Base-by-base conservation (phyloP, 2,329 filamentous ascomycete genomes). In the Hypoxylon sp. region DNA sequence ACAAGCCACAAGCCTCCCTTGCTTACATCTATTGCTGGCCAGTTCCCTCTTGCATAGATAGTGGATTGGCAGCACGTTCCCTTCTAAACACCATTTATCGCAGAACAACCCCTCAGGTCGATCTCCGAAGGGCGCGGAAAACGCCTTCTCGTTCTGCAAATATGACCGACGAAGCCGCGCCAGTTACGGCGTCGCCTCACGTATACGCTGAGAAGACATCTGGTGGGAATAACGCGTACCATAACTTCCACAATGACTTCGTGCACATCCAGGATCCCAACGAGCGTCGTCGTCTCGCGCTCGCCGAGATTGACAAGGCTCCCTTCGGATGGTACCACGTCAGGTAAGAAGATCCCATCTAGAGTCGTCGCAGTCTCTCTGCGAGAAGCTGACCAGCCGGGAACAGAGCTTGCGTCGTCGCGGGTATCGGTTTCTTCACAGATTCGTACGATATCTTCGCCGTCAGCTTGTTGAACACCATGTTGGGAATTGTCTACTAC, bases 351-450 rank as follows among this genome's bases (percentile, higher is more conserved):
- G 17, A 4, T 28, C 19, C 17, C 10, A 34, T 34, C 17, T 17
- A 11, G 48, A 48, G 17, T 45, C n/a, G 23, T 41, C 19, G 41
- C 23, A 38, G 30, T 17, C 13, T 36, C 14, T 14, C 43, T 30
- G 36, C 5, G 28, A 43, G 55, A 60, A 50, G 41, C 70, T 74
- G 30, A 74, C 58, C 23, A 34, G n/a, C n/a, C 25, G 56, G 36
- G 5, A 13, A n/a, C 17, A 78, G 92, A 43, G 91, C 92, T 63
- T 87, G 92, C 59, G 81, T 92, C 7, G 92, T 95, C 23, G 92
- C 92, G 30, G 93, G 93, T 74, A 91, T 95, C 68, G 93, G 93
- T 73, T 96, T 97, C 87, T 96, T 96, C 81, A 95, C 93, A 14
- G 93, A 95, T 77, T 91, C 91, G 41, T 95, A 94, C 80, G 90